Percentiles rank a stretch among this genome's conserved stretches.
phyloP scores from a whole-genome alignment of 257 asterid genomes.

The Fraxinus pennsylvanica region DNA sequence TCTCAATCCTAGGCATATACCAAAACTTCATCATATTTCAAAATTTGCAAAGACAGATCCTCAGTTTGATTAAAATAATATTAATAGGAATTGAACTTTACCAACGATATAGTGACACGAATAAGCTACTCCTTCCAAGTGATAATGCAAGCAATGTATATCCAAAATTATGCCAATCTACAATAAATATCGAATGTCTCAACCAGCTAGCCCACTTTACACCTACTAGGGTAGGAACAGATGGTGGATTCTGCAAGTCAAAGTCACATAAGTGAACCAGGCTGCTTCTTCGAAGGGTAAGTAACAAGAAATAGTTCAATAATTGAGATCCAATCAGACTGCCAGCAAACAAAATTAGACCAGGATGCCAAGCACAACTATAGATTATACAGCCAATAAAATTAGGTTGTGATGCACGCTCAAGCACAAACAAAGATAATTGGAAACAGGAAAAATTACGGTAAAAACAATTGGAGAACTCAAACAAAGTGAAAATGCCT shows the following conservation, averaged over 20 bases:
- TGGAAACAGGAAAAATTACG: not conserved
- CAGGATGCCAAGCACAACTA: conserved; percentile 9
- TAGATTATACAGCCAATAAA: not conserved
- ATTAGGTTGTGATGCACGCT: not conserved
- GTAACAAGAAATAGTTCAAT: not conserved
- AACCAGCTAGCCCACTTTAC: conserved; percentile 91
- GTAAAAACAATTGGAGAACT: conserved; percentile 6
- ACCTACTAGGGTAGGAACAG: conserved; percentile 93
- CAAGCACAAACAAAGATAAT: not conserved
- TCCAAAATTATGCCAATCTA: conserved; percentile 98
- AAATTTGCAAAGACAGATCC: conserved; percentile 23
- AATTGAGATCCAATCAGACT: not conserved
- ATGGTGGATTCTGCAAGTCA: conserved; percentile 87
- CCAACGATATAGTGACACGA: conserved; percentile 82
- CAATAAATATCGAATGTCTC: conserved; percentile 64
- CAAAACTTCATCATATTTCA: conserved; percentile 23
- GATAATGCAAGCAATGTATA: conserved; percentile 82
- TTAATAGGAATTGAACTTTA: conserved; percentile 33
- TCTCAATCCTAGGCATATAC: conserved; percentile 76
- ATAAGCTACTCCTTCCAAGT: conserved; percentile 74
- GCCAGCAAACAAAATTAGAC: not conserved
- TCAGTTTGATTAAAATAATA: conserved; percentile 5
- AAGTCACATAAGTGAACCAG: conserved; percentile 16
- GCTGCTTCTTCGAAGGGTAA: conserved; percentile 5
- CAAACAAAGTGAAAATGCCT: conserved; percentile 6